phyloP scores from a whole-genome alignment of 2,329 filamentous ascomycete genomes.

The Calonectria naviculata region DNA sequence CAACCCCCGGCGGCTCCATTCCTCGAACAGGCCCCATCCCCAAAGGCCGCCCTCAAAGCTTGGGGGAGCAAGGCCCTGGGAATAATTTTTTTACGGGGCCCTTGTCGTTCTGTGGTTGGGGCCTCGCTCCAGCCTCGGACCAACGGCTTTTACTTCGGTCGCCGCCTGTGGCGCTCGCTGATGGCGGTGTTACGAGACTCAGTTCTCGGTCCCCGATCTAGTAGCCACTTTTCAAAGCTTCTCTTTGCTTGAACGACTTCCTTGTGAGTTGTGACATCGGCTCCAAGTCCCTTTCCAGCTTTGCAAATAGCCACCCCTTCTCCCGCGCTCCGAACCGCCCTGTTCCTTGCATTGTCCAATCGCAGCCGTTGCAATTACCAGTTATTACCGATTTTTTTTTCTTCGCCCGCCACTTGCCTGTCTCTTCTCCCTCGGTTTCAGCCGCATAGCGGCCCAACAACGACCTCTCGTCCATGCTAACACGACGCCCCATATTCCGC shows the following conservation, averaged over 20 bases:
- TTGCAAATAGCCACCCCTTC: constrained; percentile 28
- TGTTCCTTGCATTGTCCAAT: constrained; percentile 32
- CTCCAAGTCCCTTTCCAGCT: constrained; percentile 23
- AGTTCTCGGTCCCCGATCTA: constrained; percentile 39
- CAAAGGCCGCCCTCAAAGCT: not conserved
- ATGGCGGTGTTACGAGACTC: constrained; percentile 33
- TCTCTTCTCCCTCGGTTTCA: constrained; percentile 20
- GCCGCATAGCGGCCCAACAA: constrained; percentile 23
- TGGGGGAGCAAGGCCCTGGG: constrained; percentile 6
- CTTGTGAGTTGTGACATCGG: constrained; percentile 23
- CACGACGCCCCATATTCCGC: not conserved
- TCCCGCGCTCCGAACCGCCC: constrained; percentile 39
- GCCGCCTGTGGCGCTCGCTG: constrained; percentile 35
- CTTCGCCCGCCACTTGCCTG: not conserved
- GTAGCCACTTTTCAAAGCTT: constrained; percentile 6
- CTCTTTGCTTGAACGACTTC: not conserved
- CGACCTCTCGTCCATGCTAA: not conserved
- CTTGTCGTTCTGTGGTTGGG: constrained; percentile 13
- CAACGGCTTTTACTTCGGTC: constrained; percentile 44
- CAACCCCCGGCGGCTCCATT: constrained; percentile 30
- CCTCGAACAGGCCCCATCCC: constrained; percentile 32
- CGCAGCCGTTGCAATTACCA: constrained; percentile 28
- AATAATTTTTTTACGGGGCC: constrained; percentile 27
- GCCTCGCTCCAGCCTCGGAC: constrained; percentile 32
- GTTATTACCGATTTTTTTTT: constrained; percentile 19